Evolutionary conservation across 208 protist genomes (phyloP).

Genomic region (Trypanosoma congolense): DNA sequence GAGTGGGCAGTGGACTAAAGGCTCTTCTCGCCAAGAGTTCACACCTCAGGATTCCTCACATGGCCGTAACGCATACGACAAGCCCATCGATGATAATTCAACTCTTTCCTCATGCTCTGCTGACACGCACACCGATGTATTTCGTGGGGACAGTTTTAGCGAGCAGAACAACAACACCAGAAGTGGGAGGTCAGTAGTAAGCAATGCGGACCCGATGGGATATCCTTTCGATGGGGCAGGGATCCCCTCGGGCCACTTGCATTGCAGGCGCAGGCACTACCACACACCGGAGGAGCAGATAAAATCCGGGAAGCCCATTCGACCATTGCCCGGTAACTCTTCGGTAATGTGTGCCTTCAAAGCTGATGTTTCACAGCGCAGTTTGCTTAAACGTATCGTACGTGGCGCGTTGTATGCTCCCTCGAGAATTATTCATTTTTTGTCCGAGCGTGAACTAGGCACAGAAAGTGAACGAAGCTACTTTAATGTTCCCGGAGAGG

Average conservation of each 20-base stretch:
- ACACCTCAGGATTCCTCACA: background rate
- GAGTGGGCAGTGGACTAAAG: conserved; percentile 12
- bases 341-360: conserved; percentile 19
- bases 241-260: conserved; percentile 2
- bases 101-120: background rate
- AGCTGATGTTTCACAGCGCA: conserved; percentile 11
- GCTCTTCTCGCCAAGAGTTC: background rate
- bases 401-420: background rate
- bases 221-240: background rate
- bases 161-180: too few species aligned
- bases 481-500: background rate
- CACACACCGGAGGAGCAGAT: background rate
- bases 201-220: background rate
- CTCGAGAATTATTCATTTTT: conserved; percentile 3
- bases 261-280: background rate
- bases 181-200: background rate
- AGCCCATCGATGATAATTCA: background rate
- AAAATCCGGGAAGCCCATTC: conserved; percentile 7
- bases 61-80: background rate
- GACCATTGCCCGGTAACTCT: conserved; percentile 16
- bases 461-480: background rate
- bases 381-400: conserved; percentile 4
- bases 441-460: background rate
- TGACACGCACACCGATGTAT: conserved; percentile 6
- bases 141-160: conserved; percentile 1